phyloP scores from a whole-genome alignment of 148 eudicot species.

The Chenopodium album region DNA sequence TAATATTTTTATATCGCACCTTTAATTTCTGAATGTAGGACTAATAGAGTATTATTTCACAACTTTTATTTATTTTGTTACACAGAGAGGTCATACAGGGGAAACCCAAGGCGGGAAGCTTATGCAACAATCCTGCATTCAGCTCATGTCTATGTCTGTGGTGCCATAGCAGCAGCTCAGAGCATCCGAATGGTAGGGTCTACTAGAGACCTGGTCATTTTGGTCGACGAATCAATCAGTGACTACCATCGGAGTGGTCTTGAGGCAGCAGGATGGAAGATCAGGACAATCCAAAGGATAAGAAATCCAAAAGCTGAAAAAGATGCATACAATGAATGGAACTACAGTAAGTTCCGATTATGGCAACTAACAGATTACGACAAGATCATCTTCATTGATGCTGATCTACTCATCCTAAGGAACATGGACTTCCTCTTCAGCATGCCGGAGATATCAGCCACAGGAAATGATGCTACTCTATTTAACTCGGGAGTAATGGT shows the following conservation, averaged over 20 bases:
- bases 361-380: constrained; percentile 93
- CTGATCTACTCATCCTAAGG: constrained; percentile 65
- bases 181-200: constrained; percentile 88
- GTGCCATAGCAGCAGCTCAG: constrained; percentile 87
- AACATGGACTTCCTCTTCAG: constrained; percentile 78
- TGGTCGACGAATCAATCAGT: constrained; percentile 81
- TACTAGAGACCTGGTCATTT: constrained; percentile 71
- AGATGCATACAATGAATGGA: constrained; percentile 91
- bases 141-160: constrained; percentile 77
- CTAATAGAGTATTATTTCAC: neutral
- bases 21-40: neutral
- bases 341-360: constrained; percentile 89
- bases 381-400: constrained; percentile 84
- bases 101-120: constrained; percentile 60
- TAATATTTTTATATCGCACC: neutral
- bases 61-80: neutral
- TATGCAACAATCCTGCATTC: constrained; percentile 93
- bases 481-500: constrained; percentile 98
- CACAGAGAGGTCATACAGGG: constrained; percentile 43
- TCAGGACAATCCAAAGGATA: constrained; percentile 65
- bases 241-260: constrained; percentile 70
- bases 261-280: constrained; percentile 84
- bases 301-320: constrained; percentile 88
- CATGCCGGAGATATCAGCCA: constrained; percentile 86
- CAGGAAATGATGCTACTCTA: constrained; percentile 69